A percentile compares a stretch with the other conserved stretches of the same genome.
phyloP scores from a whole-genome alignment of 2,329 filamentous ascomycete species.

The Uncinocarpus reesii region DNA sequence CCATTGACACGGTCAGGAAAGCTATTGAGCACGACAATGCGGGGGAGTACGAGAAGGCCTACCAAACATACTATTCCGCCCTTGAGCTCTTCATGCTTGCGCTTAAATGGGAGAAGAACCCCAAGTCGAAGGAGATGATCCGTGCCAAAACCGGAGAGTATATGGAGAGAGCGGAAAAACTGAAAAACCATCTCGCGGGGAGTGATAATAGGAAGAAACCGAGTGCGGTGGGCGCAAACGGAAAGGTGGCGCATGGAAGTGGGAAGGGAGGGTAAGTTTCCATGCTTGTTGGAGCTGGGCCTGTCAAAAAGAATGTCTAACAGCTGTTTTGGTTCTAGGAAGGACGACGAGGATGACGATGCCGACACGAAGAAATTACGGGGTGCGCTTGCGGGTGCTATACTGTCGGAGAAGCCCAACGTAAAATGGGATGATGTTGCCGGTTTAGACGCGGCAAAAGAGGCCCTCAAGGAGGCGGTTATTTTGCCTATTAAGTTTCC shows the following conservation, averaged over 20 bases:
- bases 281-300: slow-evolving; percentile 7
- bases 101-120: slow-evolving; percentile 99
- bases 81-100: slow-evolving; percentile 98
- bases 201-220: slow-evolving; percentile 43
- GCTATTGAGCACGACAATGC: slow-evolving; percentile 94
- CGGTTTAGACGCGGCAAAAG: slow-evolving; percentile 85
- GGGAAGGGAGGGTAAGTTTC: slow-evolving; percentile 44
- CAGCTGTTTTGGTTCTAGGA: slow-evolving; percentile 22
- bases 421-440: slow-evolving; percentile 98
- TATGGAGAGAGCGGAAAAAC: slow-evolving; percentile 97
- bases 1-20: slow-evolving; percentile 93
- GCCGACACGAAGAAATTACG: slow-evolving; percentile 92
- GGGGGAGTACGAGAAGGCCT: slow-evolving; percentile 93
- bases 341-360: slow-evolving; percentile 60
- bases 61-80: slow-evolving; percentile 88
- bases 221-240: slow-evolving; percentile 43
- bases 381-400: slow-evolving; percentile 80
- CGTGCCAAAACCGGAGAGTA: slow-evolving; percentile 90
- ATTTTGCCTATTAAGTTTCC: slow-evolving; percentile 98
- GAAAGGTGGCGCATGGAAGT: slow-evolving; percentile 41
- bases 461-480: slow-evolving; percentile 94
- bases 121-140: slow-evolving; percentile 94
- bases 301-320: slow-evolving; percentile 5
- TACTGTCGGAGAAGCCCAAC: slow-evolving; percentile 89
- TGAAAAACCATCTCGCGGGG: slow-evolving; percentile 79